A percentile compares a stretch with the other conserved stretches of the same genome.
Evolutionary conservation across 163 green algal genomes (phyloP).

Genomic region (Volvox carteri): DNA sequence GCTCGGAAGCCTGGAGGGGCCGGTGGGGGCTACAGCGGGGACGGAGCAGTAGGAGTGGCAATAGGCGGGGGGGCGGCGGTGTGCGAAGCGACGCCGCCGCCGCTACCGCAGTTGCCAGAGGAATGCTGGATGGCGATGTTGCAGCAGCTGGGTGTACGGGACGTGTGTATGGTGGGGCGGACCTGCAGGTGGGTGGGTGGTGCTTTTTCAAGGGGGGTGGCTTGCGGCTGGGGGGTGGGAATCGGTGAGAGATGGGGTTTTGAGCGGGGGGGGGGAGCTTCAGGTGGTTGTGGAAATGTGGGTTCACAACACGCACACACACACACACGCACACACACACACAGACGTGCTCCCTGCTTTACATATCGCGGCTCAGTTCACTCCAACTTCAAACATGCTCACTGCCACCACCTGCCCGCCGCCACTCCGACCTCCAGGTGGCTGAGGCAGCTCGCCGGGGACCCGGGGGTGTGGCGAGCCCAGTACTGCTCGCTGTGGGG

Average conservation of each 20-base stretch:
- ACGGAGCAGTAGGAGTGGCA: neutral
- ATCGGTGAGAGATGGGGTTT: neutral
- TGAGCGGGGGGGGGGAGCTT: neutral
- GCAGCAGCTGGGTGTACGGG: constrained; percentile 60
- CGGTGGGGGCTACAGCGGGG: neutral
- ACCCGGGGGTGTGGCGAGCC: constrained; percentile 44
- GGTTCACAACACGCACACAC: too few relatives aligned
- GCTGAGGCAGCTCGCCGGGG: constrained; percentile 52
- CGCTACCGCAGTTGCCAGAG: constrained; percentile 61
- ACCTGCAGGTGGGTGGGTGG: constrained; percentile 37
- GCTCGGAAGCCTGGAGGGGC: too few relatives aligned
- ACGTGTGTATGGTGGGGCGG: constrained; percentile 64
- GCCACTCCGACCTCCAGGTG: constrained; percentile 32
- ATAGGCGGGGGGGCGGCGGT: neutral
- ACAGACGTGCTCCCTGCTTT: too few relatives aligned
- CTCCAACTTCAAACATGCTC: neutral
- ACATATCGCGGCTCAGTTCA: too few relatives aligned
- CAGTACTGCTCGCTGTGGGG: constrained; percentile 58
- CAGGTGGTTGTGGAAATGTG: too few relatives aligned
- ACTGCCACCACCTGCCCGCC: neutral
- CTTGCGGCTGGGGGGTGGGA: too few relatives aligned
- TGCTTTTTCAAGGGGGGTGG: too few relatives aligned
- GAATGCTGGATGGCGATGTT: constrained; percentile 69
- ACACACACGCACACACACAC: too few relatives aligned
- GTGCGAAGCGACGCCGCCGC: neutral